Percentiles rank a stretch among this genome's conserved stretches.
Conservation (phyloP, 2,329 filamentous ascomycete genomes). For the Phaeophleospora eucalypticola region DNA sequence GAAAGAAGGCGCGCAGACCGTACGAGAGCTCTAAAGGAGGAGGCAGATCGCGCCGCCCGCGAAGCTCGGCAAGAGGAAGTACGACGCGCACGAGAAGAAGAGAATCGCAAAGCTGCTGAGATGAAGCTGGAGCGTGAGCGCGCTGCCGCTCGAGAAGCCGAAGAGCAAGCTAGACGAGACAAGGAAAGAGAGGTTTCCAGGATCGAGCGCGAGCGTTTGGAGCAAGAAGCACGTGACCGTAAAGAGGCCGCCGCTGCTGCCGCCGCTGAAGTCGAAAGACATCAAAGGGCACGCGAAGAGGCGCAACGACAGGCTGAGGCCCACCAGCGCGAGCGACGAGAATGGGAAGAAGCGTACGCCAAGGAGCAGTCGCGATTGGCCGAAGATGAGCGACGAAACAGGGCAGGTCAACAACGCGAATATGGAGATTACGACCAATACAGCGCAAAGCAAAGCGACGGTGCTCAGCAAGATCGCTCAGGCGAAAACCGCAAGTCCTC, state of each 20-base stretch:
- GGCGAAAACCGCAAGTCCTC: slow-evolving; percentile 20
- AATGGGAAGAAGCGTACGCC: slow-evolving; percentile 30
- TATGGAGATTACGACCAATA: slow-evolving; percentile 10
- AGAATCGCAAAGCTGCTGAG: slow-evolving; percentile 23
- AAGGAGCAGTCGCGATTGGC: slow-evolving; percentile 20
- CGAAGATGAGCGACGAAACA: slow-evolving; percentile 19
- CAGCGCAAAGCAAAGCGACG: not conserved
- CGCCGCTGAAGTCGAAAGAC: slow-evolving; percentile 16
- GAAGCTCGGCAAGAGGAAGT: slow-evolving; percentile 27
- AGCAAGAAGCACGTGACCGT: slow-evolving; percentile 22
- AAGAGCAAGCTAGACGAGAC: slow-evolving; percentile 8
- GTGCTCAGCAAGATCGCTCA: slow-evolving; percentile 7
- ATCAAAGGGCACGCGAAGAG: slow-evolving; percentile 16
- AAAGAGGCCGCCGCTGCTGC: slow-evolving; percentile 15
- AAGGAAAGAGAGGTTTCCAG: slow-evolving; percentile 14
- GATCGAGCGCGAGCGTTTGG: slow-evolving; percentile 23
- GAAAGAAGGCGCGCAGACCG: slow-evolving; percentile 31
- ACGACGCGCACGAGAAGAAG: slow-evolving; percentile 23
- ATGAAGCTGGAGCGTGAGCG: slow-evolving; percentile 16
- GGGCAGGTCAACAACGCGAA: slow-evolving; percentile 18
- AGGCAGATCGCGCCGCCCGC: slow-evolving; percentile 27
- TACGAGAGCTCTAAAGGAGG: slow-evolving; percentile 33
- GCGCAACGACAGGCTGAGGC: slow-evolving; percentile 17
- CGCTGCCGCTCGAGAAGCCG: slow-evolving; percentile 16
- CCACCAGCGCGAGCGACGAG: slow-evolving; percentile 19